A percentile compares a stretch with the other conserved stretches of the same genome.
phyloP scores from a whole-genome alignment of 805 yeast genomes.

The Sporopachydermia quercuum region DNA sequence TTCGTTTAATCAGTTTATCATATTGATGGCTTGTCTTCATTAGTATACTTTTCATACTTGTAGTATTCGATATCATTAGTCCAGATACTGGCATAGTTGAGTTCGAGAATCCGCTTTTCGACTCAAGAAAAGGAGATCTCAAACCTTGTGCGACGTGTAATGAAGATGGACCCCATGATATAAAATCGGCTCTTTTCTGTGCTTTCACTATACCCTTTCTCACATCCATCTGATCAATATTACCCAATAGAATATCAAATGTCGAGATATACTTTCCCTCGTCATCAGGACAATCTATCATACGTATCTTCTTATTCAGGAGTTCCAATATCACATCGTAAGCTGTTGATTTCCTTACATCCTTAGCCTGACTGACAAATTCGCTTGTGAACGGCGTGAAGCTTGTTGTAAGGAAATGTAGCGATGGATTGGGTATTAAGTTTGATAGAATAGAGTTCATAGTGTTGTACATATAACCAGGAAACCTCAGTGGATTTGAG shows the following conservation, averaged over 20 bases:
- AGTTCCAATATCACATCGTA: slow-evolving; percentile 77
- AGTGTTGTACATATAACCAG: slow-evolving; percentile 82
- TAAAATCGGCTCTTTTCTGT: slow-evolving; percentile 55
- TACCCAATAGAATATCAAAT: slow-evolving; percentile 55
- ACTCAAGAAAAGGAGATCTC: slow-evolving; percentile 42
- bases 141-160: slow-evolving; percentile 66
- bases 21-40: slow-evolving; percentile 58
- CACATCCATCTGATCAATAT: slow-evolving; percentile 53
- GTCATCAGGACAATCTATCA: slow-evolving; percentile 32
- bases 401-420: slow-evolving; percentile 61
- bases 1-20: slow-evolving; percentile 62
- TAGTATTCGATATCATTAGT: slow-evolving; percentile 68
- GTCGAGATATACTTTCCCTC: slow-evolving; percentile 48
- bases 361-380: slow-evolving; percentile 42
- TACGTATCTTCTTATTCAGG: slow-evolving; percentile 59
- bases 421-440: slow-evolving; percentile 71
- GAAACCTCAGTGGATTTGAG: slow-evolving; percentile 81
- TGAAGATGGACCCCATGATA: slow-evolving; percentile 75
- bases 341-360: slow-evolving; percentile 56
- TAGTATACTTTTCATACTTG: slow-evolving; percentile 56
- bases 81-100: slow-evolving; percentile 50
- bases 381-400: slow-evolving; percentile 62
- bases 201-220: slow-evolving; percentile 52
- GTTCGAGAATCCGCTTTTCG: slow-evolving; percentile 15
- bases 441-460: slow-evolving; percentile 69